These are phyloP conservation scores for Hymenoscyphus infarciens DNA, from an alignment of 2,329 filamentous ascomycete genomes.

Conservation along the genomic window DNA sequence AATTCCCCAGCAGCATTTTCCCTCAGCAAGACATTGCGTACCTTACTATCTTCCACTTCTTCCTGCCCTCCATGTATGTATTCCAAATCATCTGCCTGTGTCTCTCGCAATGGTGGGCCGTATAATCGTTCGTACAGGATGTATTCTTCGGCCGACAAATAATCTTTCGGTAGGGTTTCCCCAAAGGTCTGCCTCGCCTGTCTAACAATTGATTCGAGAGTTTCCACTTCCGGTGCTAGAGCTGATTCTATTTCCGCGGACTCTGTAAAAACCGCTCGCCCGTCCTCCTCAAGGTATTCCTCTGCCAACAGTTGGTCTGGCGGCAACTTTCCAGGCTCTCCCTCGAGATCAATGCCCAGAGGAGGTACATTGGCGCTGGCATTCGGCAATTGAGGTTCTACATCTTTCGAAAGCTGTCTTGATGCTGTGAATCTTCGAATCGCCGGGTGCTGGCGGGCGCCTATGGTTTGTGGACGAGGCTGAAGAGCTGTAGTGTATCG, in stretches of 20 bases:
- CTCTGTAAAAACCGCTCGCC: background rate
- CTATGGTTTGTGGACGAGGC: constrained; percentile 12
- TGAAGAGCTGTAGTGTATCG: constrained; percentile 18
- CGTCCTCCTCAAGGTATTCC: background rate
- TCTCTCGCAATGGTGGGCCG: constrained; percentile 66
- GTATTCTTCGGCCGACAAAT: constrained; percentile 68
- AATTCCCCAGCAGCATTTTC: constrained; percentile 53
- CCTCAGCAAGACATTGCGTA: constrained; percentile 47
- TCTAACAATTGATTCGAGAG: constrained; percentile 59
- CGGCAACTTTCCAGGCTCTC: background rate
- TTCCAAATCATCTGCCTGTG: constrained; percentile 56
- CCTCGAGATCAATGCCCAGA: background rate
- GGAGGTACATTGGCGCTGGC: background rate
- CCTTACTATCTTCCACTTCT: constrained; percentile 46
- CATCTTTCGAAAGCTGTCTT: constrained; percentile 7
- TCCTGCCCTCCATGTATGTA: constrained; percentile 33
- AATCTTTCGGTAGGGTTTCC: constrained; percentile 68
- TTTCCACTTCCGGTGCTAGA: background rate
- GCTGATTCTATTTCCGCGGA: background rate
- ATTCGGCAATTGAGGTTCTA: constrained; percentile 4
- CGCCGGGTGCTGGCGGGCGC: constrained; percentile 11
- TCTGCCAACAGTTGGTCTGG: background rate
- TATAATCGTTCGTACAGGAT: constrained; percentile 76
- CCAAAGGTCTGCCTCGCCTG: constrained; percentile 72
- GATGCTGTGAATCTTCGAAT: constrained; percentile 22